These are phyloP conservation scores for Nakazawaea ernobii DNA, from an alignment of 805 yeast species.

Conservation along the genomic window DNA sequence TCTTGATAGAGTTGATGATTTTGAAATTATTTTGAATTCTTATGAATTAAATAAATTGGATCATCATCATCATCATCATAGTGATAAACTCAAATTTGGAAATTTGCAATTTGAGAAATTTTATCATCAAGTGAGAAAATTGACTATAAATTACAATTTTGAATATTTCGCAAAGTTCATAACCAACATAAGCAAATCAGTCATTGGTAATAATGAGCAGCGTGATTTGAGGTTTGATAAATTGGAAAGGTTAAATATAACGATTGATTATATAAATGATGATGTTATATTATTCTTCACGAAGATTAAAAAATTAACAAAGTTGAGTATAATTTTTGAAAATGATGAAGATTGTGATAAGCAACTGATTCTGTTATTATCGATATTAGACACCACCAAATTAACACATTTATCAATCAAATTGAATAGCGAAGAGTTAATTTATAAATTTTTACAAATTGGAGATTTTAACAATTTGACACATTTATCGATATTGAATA, in stretches of 20 bases:
- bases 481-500: conserved; percentile 1
- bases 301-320: neutral
- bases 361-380: neutral
- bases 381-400: neutral
- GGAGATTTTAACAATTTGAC: neutral
- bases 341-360: neutral
- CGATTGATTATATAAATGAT: neutral
- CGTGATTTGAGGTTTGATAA: neutral
- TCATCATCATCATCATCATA: no score
- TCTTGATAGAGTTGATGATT: neutral
- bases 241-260: neutral
- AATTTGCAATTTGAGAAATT: neutral
- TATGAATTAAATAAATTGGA: neutral
- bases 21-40: conserved; percentile 4
- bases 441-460: neutral
- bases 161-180: neutral
- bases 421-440: neutral
- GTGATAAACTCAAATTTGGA: neutral
- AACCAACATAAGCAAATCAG: neutral
- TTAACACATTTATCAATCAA: neutral
- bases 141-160: conserved; percentile 2
- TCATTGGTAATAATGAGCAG: no score
- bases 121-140: neutral
- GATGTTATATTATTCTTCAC: neutral
- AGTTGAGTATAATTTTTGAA: neutral